Evolutionary conservation across 2,329 filamentous ascomycete species (phyloP).

Genomic region (Beauveria scarabaeidicola): DNA sequence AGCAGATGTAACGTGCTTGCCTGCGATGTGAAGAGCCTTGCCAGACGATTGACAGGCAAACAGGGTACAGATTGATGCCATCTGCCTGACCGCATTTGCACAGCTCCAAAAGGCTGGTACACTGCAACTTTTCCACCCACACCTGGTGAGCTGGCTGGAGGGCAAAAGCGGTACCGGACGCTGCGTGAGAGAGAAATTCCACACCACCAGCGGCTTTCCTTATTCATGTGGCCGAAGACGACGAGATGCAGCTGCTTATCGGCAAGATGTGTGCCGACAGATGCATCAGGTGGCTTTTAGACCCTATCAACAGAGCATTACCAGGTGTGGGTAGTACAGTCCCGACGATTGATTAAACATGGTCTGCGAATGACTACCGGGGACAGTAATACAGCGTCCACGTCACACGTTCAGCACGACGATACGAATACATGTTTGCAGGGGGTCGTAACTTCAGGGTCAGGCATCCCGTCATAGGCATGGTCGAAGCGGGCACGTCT

Average conservation of each 20-base stretch:
- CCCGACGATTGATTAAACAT: background rate
- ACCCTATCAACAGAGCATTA: background rate
- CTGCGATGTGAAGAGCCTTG: background rate
- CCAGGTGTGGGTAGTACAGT: background rate
- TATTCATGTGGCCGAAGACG: background rate
- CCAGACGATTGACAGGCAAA: background rate
- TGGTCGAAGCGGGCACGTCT: constrained; percentile 2
- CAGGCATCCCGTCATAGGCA: background rate
- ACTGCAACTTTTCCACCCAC: constrained; percentile 9
- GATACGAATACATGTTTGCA: background rate
- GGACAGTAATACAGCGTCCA: constrained; percentile 3
- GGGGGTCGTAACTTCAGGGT: background rate
- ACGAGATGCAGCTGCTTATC: background rate
- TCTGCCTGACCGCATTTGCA: constrained; percentile 8
- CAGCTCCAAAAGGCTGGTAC: background rate
- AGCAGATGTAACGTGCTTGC: background rate
- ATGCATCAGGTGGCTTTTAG: background rate
- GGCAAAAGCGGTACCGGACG: constrained; percentile 6
- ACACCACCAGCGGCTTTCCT: background rate
- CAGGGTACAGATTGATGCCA: constrained; percentile 3
- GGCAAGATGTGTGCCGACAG: background rate
- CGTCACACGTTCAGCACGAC: background rate
- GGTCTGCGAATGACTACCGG: background rate
- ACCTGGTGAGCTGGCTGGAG: constrained; percentile 7
- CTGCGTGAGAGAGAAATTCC: background rate